These are phyloP conservation scores for Fusarium sp. DNA, from an alignment of 2,329 filamentous ascomycete species.

Conservation along the genomic window DNA sequence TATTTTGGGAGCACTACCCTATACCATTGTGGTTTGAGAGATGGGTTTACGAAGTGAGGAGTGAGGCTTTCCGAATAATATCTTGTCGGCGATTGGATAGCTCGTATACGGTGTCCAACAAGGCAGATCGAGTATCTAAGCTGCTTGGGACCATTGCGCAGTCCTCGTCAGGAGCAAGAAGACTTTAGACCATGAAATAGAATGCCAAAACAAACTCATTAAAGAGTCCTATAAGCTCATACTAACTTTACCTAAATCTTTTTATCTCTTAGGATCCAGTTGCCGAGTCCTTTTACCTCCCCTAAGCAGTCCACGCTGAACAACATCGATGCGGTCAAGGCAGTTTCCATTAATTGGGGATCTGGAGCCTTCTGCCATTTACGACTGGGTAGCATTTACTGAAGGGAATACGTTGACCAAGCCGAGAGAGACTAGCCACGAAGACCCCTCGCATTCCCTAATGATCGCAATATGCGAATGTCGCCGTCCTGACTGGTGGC, in stretches of 20 bases:
- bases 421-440: background rate
- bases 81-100: background rate
- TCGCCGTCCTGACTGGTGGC: background rate
- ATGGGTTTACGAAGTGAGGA: background rate
- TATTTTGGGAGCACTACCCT: background rate
- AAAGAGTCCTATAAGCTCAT: too few relatives aligned
- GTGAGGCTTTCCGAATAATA: background rate
- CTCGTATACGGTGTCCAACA: background rate
- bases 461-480: background rate
- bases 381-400: background rate
- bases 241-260: rapidly evolving
- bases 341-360: background rate
- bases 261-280: rapidly evolving
- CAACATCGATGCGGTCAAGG: background rate
- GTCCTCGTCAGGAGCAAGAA: background rate
- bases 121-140: background rate
- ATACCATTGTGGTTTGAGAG: background rate
- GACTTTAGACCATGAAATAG: background rate
- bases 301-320: background rate
- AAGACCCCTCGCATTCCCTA: background rate
- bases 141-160: background rate
- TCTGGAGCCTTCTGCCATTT: too few relatives aligned
- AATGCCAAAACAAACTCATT: background rate
- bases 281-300: background rate
- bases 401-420: background rate